Conservation (phyloP, 2,329 filamentous ascomycete species). For the Bipolaris bicolor region DNA sequence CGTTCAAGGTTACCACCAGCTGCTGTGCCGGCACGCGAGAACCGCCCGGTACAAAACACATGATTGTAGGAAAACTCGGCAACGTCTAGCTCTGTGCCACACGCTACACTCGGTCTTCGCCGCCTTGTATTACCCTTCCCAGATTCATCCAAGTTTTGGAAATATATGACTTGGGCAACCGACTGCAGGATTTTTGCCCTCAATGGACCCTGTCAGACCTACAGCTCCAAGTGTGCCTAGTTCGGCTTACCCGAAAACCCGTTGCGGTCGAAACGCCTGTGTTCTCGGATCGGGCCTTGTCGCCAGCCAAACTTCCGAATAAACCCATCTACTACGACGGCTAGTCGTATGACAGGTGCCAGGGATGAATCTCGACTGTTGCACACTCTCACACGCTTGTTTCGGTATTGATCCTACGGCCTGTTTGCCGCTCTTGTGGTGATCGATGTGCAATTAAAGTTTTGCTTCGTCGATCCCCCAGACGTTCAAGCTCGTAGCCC, state of each 20-base stretch:
- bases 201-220: not conserved
- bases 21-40: conserved; percentile 5
- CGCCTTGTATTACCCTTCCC: not conserved
- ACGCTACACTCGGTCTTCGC: not conserved
- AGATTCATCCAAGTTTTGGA: not conserved
- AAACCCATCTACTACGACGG: conserved; percentile 5
- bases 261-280: not conserved
- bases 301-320: conserved; percentile 7
- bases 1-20: conserved; percentile 5
- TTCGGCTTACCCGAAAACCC: conserved; percentile 1
- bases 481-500: conserved; percentile 5
- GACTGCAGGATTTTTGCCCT: not conserved
- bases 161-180: not conserved
- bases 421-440: conserved; percentile 3
- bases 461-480: conserved; percentile 10
- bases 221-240: not conserved
- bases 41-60: not conserved
- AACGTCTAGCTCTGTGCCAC: not conserved
- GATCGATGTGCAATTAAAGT: conserved; percentile 13
- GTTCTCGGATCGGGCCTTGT: conserved; percentile 8
- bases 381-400: not conserved
- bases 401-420: conserved; percentile 6
- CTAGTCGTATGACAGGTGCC: not conserved
- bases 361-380: conserved; percentile 6
- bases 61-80: not conserved